phyloP scores from a whole-genome alignment of 176 grass and related monocot genomes.

The Juncus effusus region DNA sequence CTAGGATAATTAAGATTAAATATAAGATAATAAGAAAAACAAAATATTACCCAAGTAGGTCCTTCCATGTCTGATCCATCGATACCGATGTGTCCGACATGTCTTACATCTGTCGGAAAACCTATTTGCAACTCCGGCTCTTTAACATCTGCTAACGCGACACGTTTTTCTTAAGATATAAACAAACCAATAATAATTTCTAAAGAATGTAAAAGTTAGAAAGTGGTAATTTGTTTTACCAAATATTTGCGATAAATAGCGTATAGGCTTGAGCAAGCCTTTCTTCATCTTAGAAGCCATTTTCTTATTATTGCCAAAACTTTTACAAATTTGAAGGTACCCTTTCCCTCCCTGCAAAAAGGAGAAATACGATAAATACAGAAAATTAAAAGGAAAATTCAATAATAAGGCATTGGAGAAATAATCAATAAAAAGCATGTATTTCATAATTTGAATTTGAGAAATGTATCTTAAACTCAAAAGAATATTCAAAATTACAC shows the following conservation, averaged over 20 bases:
- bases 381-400: not conserved
- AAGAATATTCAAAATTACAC: no score
- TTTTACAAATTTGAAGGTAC: not conserved
- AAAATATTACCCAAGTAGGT: slow-evolving; percentile 31
- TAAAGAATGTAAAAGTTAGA: not conserved
- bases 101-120: slow-evolving; percentile 33
- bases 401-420: no score
- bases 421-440: no score
- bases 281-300: slow-evolving; percentile 35
- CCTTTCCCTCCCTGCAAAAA: not conserved
- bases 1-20: no score
- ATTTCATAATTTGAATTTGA: no score
- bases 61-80: slow-evolving; percentile 5
- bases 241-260: slow-evolving; percentile 32
- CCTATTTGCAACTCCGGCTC: slow-evolving; percentile 41
- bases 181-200: no score
- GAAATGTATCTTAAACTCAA: no score
- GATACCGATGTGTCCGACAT: slow-evolving; percentile 39
- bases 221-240: slow-evolving; percentile 7
- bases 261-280: slow-evolving; percentile 31
- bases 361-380: not conserved
- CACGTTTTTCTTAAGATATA: not conserved
- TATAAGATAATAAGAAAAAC: not conserved
- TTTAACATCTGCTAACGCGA: slow-evolving; percentile 21
- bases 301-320: not conserved